phyloP scores from a whole-genome alignment of 768 basidiomycete genomes.

The Naganishia randhawae region DNA sequence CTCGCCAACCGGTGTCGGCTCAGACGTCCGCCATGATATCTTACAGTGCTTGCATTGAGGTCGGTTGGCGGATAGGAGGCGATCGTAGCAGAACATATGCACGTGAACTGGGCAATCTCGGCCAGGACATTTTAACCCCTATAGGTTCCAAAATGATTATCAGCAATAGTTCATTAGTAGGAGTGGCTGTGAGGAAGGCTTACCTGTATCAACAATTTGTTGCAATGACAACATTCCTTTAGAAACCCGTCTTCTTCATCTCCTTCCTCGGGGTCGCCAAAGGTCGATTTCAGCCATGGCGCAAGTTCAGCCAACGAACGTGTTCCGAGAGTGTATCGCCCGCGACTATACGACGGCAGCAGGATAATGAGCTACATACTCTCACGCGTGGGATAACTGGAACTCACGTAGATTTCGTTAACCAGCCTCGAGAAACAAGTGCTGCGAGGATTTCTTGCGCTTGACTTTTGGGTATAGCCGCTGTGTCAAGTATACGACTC shows the following conservation, averaged over 20 bases:
- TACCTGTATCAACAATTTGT: slow-evolving; percentile 39
- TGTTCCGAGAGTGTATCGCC: slow-evolving; percentile 38
- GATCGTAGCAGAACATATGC: slow-evolving; percentile 39
- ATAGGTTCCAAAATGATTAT: neutral
- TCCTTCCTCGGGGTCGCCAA: slow-evolving; percentile 31
- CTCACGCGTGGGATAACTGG: neutral
- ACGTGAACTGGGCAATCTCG: slow-evolving; percentile 38
- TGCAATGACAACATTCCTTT: slow-evolving; percentile 39
- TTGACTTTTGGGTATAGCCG: slow-evolving; percentile 34
- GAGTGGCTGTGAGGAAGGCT: slow-evolving; percentile 17
- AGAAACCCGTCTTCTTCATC: slow-evolving; percentile 26
- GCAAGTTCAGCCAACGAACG: slow-evolving; percentile 42
- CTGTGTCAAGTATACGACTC: neutral
- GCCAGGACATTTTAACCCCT: slow-evolving; percentile 12
- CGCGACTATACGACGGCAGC: slow-evolving; percentile 34
- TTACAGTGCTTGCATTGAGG: slow-evolving; percentile 37
- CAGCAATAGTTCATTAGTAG: neutral
- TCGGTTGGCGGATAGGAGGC: slow-evolving; percentile 23
- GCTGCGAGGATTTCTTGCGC: slow-evolving; percentile 38
- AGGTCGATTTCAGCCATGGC: slow-evolving; percentile 36
- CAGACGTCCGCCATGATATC: slow-evolving; percentile 24
- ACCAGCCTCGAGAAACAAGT: slow-evolving; percentile 45
- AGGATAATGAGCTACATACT: neutral
- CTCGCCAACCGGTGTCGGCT: slow-evolving; percentile 39
- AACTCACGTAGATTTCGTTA: slow-evolving; percentile 43